Base-by-base conservation (phyloP, 192 early-diverging fungal species). In the Cetraspora pellucida region DNA sequence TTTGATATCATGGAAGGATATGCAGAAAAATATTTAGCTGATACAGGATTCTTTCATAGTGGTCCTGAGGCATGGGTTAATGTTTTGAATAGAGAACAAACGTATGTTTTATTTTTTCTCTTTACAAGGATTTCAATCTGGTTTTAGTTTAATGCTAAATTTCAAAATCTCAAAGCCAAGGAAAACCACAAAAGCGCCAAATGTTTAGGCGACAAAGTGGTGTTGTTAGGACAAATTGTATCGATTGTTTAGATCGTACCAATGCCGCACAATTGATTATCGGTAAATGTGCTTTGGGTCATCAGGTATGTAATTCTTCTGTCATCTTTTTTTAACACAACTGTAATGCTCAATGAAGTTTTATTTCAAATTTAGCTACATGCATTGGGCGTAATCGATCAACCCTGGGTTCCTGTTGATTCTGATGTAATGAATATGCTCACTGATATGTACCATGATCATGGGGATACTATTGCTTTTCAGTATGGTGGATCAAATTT, bases 401-500 rank as follows among this genome's bases (percentile, higher is more conserved):
- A 90, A 43, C 95, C 95, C 3, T 82, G 80, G 10, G 86, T 99
- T 0, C 92, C 92, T 0, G 96, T 98, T 79, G 96, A 98, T 81
- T 93, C 92, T 4, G 97, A 99, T 80, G 95, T 93, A 0, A 89
- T 94, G 7, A 94, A 95, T 78, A 89, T 97, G 52, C 89, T 99
- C 46, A 97, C 95, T 50, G 95, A 93, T 71, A 96, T 99, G 95
- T 99, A 97, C 81, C 95, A 98, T 70, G 95, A 95, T 66, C 92
- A 98, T 80, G 97, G 97, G 30, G 96, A 99, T 77, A 97, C 97
- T 7, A 97, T 99, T 67, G 94, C 94, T 0, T 81, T 95, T 5
- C 92, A 94, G 82, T 99, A 99, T 79, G 96, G 97, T 69, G 97
- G 97, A 16, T 98, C 96, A 21, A 95, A 97, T 83, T 83, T 99